Conservation (phyloP, 2,329 filamentous ascomycete species). For the Monilinia fructicola region DNA sequence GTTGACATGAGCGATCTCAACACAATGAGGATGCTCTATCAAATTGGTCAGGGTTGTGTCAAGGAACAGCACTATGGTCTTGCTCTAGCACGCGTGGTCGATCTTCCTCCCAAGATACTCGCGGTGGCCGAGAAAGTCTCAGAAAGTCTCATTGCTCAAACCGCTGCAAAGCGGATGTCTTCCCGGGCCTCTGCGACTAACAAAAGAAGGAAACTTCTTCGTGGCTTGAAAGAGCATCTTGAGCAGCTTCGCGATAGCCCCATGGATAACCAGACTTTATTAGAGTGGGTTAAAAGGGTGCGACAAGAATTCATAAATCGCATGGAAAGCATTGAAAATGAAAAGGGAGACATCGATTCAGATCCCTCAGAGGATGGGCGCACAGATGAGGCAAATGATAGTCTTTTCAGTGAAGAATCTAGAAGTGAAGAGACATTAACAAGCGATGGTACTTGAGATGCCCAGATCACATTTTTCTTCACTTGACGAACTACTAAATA, state of each 20-base stretch:
- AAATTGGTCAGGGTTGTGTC: constrained; percentile 69
- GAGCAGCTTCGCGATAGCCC: constrained; percentile 63
- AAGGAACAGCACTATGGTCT: constrained; percentile 78
- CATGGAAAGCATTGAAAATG: constrained; percentile 63
- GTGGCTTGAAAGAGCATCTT: constrained; percentile 71
- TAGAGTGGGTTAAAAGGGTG: constrained; percentile 62
- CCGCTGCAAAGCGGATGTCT: constrained; percentile 57
- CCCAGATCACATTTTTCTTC: background rate
- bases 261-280: constrained; percentile 64
- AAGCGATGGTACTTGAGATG: background rate
- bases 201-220: constrained; percentile 68
- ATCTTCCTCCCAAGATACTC: constrained; percentile 67
- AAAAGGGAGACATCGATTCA: constrained; percentile 29
- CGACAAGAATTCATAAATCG: constrained; percentile 72
- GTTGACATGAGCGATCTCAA: constrained; percentile 60
- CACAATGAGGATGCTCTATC: constrained; percentile 86
- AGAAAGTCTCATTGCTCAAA: constrained; percentile 56
- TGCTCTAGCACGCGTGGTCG: constrained; percentile 72
- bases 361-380: constrained; percentile 23
- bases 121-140: constrained; percentile 67
- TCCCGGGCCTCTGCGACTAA: constrained; percentile 59
- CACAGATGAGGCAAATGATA: background rate
- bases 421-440: background rate
- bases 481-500: background rate
- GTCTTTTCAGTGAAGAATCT: background rate